These are phyloP conservation scores for Grammothele lineata DNA, from an alignment of 768 basidiomycete genomes.

Conservation along the genomic window DNA sequence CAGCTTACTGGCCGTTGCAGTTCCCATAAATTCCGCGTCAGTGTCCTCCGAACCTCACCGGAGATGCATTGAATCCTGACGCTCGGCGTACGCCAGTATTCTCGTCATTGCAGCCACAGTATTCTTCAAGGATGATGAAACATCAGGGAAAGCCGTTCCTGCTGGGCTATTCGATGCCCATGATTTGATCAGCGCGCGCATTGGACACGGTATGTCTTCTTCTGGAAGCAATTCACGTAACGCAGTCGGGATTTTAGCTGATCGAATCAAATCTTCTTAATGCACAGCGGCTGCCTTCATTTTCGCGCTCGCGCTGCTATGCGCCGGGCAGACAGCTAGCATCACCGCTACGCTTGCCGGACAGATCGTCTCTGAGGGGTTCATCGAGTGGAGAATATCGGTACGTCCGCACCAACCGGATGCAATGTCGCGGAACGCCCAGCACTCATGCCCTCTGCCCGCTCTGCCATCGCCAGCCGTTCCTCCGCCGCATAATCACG, in stretches of 20 bases:
- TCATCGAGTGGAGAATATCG: conserved; percentile 81
- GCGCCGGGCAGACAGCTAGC: conserved; percentile 84
- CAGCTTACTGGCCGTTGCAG: conserved; percentile 79
- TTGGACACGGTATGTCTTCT: conserved; percentile 57
- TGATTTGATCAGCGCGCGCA: conserved; percentile 54
- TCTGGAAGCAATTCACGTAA: not conserved
- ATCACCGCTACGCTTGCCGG: conserved; percentile 88
- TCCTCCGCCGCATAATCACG: conserved; percentile 74
- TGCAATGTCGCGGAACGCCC: conserved; percentile 1
- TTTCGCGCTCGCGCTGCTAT: conserved; percentile 85
- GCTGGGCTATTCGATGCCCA: conserved; percentile 85
- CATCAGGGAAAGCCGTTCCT: conserved; percentile 34
- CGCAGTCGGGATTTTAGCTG: conserved; percentile 4
- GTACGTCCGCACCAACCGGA: conserved; percentile 36
- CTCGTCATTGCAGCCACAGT: conserved; percentile 79
- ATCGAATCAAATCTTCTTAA: conserved; percentile 1
- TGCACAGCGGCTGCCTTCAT: conserved; percentile 69
- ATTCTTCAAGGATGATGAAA: conserved; percentile 51
- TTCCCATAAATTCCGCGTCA: conserved; percentile 34
- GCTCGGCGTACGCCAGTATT: conserved; percentile 49
- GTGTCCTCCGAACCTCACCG: not conserved
- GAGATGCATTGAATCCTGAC: not conserved
- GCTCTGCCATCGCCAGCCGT: conserved; percentile 42
- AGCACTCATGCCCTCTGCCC: not conserved
- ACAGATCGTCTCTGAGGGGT: conserved; percentile 88